phyloP scores from a whole-genome alignment of 2,329 filamentous ascomycete genomes.

The Colletotrichum lindemuthianum region DNA sequence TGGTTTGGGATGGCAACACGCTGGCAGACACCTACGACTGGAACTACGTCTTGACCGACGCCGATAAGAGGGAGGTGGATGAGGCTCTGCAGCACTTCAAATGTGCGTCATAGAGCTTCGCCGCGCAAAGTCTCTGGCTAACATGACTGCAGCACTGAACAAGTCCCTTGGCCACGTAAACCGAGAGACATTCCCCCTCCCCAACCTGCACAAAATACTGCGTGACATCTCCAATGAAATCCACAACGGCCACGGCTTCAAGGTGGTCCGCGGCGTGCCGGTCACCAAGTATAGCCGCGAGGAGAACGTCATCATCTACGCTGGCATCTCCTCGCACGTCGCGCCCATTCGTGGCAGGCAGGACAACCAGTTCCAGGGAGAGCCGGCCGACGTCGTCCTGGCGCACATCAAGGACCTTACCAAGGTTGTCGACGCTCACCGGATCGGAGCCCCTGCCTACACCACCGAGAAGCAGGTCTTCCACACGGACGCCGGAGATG shows the following conservation, averaged over 20 bases:
- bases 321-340: slow-evolving; percentile 68
- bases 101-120: not conserved
- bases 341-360: slow-evolving; percentile 63
- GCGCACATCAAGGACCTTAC: slow-evolving; percentile 72
- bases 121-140: not conserved
- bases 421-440: slow-evolving; percentile 42
- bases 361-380: slow-evolving; percentile 56
- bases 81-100: slow-evolving; percentile 33
- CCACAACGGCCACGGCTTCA: slow-evolving; percentile 69
- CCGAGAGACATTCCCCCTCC: slow-evolving; percentile 65
- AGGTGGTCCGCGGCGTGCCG: slow-evolving; percentile 67
- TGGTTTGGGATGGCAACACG: slow-evolving; percentile 67
- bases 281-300: slow-evolving; percentile 62
- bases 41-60: slow-evolving; percentile 58
- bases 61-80: slow-evolving; percentile 60
- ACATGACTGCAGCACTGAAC: not conserved
- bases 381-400: slow-evolving; percentile 62
- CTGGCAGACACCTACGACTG: slow-evolving; percentile 61
- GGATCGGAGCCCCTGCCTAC: slow-evolving; percentile 68
- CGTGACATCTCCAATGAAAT: slow-evolving; percentile 63
- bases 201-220: slow-evolving; percentile 59
- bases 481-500: slow-evolving; percentile 69
- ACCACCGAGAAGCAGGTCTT: slow-evolving; percentile 71
- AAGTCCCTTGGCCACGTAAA: slow-evolving; percentile 34
- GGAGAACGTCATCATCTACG: slow-evolving; percentile 69